Conservation (phyloP, 306 rosid genomes). For the Rubus parviflorus region DNA sequence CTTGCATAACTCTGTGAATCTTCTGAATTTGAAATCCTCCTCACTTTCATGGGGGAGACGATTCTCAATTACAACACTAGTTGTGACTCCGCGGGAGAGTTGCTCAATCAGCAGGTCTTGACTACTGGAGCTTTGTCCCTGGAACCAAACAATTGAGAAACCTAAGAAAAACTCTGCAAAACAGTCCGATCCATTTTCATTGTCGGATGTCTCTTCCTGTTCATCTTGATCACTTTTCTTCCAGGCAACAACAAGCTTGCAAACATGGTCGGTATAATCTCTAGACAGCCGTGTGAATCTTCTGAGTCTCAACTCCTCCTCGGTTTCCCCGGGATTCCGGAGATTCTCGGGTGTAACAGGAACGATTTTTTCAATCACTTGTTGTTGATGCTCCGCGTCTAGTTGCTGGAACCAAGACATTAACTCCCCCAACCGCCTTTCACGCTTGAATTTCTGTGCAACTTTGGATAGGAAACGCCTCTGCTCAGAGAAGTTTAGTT, state of each 20-base stretch:
- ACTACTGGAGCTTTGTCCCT: background rate
- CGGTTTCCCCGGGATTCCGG: background rate
- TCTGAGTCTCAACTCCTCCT: background rate
- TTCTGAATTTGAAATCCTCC: too few species aligned
- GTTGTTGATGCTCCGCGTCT: background rate
- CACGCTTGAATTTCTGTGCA: too few species aligned
- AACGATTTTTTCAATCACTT: background rate
- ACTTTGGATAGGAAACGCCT: too few species aligned
- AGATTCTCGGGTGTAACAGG: background rate
- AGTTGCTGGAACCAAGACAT: too few species aligned
- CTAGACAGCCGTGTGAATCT: background rate
- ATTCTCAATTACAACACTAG: background rate
- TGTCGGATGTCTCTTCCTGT: too few species aligned
- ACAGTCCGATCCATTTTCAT: too few species aligned
- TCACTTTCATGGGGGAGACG: too few species aligned
- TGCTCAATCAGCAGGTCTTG: background rate
- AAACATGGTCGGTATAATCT: background rate
- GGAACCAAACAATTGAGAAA: conserved; percentile 1
- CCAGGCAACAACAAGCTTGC: background rate
- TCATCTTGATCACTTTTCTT: too few species aligned
- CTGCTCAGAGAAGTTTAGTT: too few species aligned
- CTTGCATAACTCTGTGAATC: background rate
- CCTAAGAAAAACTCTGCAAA: background rate
- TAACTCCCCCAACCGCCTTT: too few species aligned
- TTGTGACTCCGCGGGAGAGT: background rate